These are phyloP conservation scores for Hyphodiscus sp. DNA, from an alignment of 2,329 filamentous ascomycete genomes.

Conservation along the genomic window DNA sequence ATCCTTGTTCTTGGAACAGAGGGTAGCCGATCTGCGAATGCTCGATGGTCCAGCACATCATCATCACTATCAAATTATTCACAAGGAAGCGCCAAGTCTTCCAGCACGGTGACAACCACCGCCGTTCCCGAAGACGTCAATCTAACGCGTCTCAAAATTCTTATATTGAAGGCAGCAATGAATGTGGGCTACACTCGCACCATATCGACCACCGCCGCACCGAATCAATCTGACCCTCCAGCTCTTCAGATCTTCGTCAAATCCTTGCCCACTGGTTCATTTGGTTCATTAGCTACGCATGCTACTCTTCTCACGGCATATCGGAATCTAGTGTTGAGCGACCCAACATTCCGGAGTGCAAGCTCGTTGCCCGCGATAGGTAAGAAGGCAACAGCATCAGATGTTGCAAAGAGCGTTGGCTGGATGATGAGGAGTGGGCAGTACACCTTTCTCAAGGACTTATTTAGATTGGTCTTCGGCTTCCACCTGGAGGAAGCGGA, in stretches of 20 bases:
- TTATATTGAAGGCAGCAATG: constrained; percentile 80
- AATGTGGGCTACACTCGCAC: constrained; percentile 71
- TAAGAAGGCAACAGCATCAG: constrained; percentile 59
- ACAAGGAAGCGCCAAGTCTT: constrained; percentile 58
- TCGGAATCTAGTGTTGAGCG: constrained; percentile 69
- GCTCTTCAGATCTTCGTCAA: constrained; percentile 72
- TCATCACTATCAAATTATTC: constrained; percentile 76
- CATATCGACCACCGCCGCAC: constrained; percentile 27
- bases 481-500: constrained; percentile 76
- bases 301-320: constrained; percentile 68
- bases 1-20: constrained; percentile 79
- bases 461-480: constrained; percentile 80
- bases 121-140: constrained; percentile 64
- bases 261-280: constrained; percentile 66
- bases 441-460: constrained; percentile 73
- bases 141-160: constrained; percentile 67
- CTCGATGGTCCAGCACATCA: constrained; percentile 75
- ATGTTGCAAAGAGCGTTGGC: constrained; percentile 72
- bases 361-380: constrained; percentile 49
- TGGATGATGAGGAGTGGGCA: constrained; percentile 68
- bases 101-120: constrained; percentile 67
- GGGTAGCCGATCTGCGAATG: constrained; percentile 51
- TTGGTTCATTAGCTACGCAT: constrained; percentile 68
- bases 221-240: constrained; percentile 37
- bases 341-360: constrained; percentile 56